These are phyloP conservation scores for Alnus glutinosa DNA, from an alignment of 306 rosid species.

Conservation along the genomic window DNA sequence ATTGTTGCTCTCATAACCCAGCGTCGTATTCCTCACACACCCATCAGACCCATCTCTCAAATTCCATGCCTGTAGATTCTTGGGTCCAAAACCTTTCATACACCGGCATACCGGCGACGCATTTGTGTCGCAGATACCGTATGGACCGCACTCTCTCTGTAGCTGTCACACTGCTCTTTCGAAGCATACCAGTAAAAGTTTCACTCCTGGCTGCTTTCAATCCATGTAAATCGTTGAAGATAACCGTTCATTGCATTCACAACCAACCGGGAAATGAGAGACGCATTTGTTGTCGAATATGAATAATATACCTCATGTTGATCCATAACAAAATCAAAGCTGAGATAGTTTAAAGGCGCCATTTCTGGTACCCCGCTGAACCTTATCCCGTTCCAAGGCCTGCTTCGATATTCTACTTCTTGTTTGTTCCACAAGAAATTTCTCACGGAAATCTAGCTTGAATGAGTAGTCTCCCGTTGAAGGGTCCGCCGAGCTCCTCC, in stretches of 20 bases:
- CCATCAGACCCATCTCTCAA: conserved; percentile 77
- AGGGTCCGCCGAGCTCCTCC: conserved; percentile 55
- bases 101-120: conserved; percentile 71
- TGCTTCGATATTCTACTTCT: conserved; percentile 38
- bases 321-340: conserved; percentile 30
- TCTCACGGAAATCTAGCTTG: conserved; percentile 51
- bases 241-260: conserved; percentile 32
- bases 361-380: conserved; percentile 80
- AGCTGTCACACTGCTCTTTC: conserved; percentile 60
- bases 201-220: conserved; percentile 41
- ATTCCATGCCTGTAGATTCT: conserved; percentile 55
- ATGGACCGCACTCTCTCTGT: conserved; percentile 55
- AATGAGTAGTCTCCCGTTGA: conserved; percentile 49
- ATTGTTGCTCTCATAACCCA: conserved; percentile 47
- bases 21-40: conserved; percentile 52
- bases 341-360: conserved; percentile 31
- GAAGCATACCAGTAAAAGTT: conserved; percentile 58
- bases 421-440: conserved; percentile 30
- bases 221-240: conserved; percentile 50
- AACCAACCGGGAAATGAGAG: conserved; percentile 39
- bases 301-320: conserved; percentile 50
- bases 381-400: conserved; percentile 78
- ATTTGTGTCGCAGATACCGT: conserved; percentile 56
- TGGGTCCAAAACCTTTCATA: conserved; percentile 60
- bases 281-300: conserved; percentile 23